These are phyloP conservation scores for Phytophthora europaea DNA, from an alignment of 352 stramenopile species.

Conservation along the genomic window DNA sequence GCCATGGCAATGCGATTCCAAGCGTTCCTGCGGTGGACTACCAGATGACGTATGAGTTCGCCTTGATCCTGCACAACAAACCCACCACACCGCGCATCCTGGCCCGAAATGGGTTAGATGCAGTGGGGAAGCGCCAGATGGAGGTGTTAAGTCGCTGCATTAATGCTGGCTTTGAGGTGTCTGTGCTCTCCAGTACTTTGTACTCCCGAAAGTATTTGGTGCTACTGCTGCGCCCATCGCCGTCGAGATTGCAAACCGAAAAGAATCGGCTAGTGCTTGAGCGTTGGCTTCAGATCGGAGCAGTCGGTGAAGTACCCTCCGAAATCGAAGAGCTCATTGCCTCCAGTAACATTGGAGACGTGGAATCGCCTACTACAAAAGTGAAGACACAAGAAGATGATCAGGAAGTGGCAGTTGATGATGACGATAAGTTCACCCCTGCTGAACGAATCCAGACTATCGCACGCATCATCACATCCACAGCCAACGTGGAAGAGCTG, in stretches of 20 bases:
- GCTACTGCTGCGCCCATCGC: slow-evolving; percentile 71
- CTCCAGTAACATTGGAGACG: slow-evolving; percentile 73
- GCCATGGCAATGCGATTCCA: slow-evolving; percentile 54
- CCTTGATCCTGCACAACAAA: slow-evolving; percentile 86
- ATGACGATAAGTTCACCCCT: slow-evolving; percentile 83
- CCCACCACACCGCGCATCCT: slow-evolving; percentile 80
- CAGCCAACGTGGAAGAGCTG: slow-evolving; percentile 69
- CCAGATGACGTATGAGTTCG: slow-evolving; percentile 88
- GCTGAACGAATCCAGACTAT: slow-evolving; percentile 89
- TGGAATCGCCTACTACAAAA: slow-evolving; percentile 32
- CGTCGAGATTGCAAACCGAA: slow-evolving; percentile 75
- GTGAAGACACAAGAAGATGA: slow-evolving; percentile 26
- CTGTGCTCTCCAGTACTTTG: slow-evolving; percentile 82
- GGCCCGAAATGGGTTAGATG: slow-evolving; percentile 78
- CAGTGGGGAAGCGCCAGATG: slow-evolving; percentile 76
- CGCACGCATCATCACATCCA: slow-evolving; percentile 88
- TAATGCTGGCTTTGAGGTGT: slow-evolving; percentile 77
- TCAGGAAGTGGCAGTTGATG: slow-evolving; percentile 43
- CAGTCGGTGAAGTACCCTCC: slow-evolving; percentile 85
- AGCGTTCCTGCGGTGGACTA: slow-evolving; percentile 52
- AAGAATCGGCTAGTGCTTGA: slow-evolving; percentile 85
- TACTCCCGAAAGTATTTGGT: slow-evolving; percentile 89
- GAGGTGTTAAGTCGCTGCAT: slow-evolving; percentile 84
- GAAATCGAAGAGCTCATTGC: slow-evolving; percentile 90
- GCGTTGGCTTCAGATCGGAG: slow-evolving; percentile 88